phyloP scores from a whole-genome alignment of 2,329 filamentous ascomycete species.

The Colletotrichum tropicale region DNA sequence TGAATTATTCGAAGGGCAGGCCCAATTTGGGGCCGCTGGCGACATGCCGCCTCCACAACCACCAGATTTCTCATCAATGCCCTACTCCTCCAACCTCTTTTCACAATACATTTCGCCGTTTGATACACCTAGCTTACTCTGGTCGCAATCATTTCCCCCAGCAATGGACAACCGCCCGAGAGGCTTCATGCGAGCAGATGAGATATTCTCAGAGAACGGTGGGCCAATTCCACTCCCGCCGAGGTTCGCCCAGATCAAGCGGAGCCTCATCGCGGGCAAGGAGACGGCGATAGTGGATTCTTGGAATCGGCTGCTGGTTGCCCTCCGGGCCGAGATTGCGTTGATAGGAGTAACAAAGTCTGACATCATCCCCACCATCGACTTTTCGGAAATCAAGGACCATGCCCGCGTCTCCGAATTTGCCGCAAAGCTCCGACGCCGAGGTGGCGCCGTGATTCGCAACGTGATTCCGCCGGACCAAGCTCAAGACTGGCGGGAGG shows the following conservation, averaged over 20 bases:
- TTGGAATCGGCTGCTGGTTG: conserved; percentile 58
- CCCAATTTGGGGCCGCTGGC: neutral
- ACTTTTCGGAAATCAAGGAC: conserved; percentile 55
- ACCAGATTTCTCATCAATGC: conserved; percentile 6
- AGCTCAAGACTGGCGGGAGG: conserved; percentile 59
- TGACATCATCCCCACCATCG: conserved; percentile 60
- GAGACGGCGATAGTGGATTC: conserved; percentile 59
- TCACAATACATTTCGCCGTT: conserved; percentile 15
- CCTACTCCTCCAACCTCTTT: conserved; percentile 7
- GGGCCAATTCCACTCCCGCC: conserved; percentile 57
- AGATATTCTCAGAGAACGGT: conserved; percentile 18
- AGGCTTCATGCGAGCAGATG: conserved; percentile 17
- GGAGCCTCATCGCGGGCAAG: conserved; percentile 56
- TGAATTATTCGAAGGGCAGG: neutral
- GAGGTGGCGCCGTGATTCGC: conserved; percentile 64
- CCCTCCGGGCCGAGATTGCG: conserved; percentile 55
- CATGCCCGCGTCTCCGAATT: conserved; percentile 57
- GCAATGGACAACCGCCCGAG: conserved; percentile 17
- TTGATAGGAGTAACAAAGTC: conserved; percentile 56
- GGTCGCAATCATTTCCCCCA: conserved; percentile 20
- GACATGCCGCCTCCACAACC: conserved; percentile 2
- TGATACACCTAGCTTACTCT: conserved; percentile 21
- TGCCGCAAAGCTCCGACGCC: conserved; percentile 30
- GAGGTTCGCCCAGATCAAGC: conserved; percentile 62
- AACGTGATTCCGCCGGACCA: conserved; percentile 64